Conservation (phyloP, 345 rosid genomes). For the Laguncularia racemosa region DNA sequence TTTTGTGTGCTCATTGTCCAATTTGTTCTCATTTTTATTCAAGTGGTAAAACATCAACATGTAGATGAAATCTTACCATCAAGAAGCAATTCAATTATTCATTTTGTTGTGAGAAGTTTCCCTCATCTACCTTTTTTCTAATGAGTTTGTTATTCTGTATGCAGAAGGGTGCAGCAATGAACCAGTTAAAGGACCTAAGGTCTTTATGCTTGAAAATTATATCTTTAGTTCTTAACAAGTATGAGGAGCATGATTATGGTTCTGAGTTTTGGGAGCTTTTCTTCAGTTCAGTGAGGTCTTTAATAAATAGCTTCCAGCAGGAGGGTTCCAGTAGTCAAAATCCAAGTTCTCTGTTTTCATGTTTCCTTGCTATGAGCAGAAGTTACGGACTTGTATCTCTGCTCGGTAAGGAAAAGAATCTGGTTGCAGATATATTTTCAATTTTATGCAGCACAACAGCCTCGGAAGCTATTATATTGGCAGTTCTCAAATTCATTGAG, state of each 20-base stretch:
- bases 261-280: constrained; percentile 77
- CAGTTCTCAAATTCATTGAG: constrained; percentile 66
- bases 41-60: too few species aligned
- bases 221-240: constrained; percentile 62
- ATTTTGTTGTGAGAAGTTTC: neutral
- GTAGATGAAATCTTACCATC: too few species aligned
- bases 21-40: too few species aligned
- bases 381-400: constrained; percentile 51
- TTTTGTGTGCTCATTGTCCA: too few species aligned
- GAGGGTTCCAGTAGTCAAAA: constrained; percentile 94
- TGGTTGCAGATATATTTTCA: constrained; percentile 74
- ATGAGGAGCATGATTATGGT: constrained; percentile 71
- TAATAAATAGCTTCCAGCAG: constrained; percentile 69
- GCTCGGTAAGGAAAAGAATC: constrained; percentile 54
- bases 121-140: neutral
- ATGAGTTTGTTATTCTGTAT: constrained; percentile 12
- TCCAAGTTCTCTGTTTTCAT: constrained; percentile 82
- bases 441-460: constrained; percentile 61
- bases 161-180: constrained; percentile 45
- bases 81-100: neutral
- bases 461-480: constrained; percentile 68
- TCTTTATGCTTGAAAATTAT: constrained; percentile 73
- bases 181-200: constrained; percentile 73
- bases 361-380: constrained; percentile 92
- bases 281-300: constrained; percentile 63